Conservation (phyloP, 257 asterid species). For the Fraxinus excelsior region DNA sequence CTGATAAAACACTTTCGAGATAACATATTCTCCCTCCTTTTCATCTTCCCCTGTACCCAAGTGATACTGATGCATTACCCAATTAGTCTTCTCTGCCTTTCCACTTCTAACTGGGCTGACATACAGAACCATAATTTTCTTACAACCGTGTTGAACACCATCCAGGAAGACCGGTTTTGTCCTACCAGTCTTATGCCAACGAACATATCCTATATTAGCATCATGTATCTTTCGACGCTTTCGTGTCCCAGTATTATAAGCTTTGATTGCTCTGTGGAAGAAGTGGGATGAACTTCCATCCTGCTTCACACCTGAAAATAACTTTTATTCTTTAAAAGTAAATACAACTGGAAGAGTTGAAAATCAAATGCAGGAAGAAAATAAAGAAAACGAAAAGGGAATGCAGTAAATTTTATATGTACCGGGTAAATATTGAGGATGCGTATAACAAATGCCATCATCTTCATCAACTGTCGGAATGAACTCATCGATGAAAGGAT, state of each 20-base stretch:
- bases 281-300: slow-evolving; percentile 90
- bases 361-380: not conserved
- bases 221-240: slow-evolving; percentile 91
- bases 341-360: not conserved
- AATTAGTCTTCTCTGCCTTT: slow-evolving; percentile 85
- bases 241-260: slow-evolving; percentile 88
- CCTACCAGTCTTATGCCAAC: slow-evolving; percentile 98
- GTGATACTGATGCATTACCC: slow-evolving; percentile 99
- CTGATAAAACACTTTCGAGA: slow-evolving; percentile 91
- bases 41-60: slow-evolving; percentile 89
- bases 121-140: slow-evolving; percentile 94
- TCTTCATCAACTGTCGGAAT: slow-evolving; percentile 83
- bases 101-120: slow-evolving; percentile 71
- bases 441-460: slow-evolving; percentile 94
- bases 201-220: slow-evolving; percentile 70
- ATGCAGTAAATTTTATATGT: not conserved
- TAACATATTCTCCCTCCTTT: slow-evolving; percentile 76
- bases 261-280: slow-evolving; percentile 93
- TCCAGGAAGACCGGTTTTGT: slow-evolving; percentile 83
- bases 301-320: slow-evolving; percentile 75
- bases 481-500: slow-evolving; percentile 83
- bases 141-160: slow-evolving; percentile 89
- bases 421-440: slow-evolving; percentile 95
- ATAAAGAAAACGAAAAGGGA: not conserved
- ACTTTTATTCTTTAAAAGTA: not conserved